Base-by-base conservation (phyloP, 2,329 filamentous ascomycete genomes). In the Ceratocystis papillata region DNA sequence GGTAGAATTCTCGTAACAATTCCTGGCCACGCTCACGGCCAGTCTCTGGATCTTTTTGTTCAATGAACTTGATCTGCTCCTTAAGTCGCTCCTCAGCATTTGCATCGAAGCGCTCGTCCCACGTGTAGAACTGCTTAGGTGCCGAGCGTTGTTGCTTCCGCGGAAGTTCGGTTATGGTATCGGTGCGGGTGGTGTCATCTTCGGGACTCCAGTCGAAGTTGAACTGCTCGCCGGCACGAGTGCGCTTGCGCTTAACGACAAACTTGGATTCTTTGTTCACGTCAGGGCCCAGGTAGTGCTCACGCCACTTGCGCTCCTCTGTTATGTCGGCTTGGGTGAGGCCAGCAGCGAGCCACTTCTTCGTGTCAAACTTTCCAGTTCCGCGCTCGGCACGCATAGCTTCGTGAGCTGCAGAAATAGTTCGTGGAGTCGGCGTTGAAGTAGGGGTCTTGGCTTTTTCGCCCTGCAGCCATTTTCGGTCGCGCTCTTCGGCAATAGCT, bases 181-280 rank as follows among this genome's bases (percentile, higher is more conserved):
- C 69, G 30, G 64, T 64, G 62, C 77, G 83, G 70, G 87, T 93
- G 0, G 94, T 99, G 75, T 99, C 94, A 73, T 99, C 94, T 68
- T 95, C 89, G 0, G 85, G 83, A 71, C 96, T 95, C 94, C 94
- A 99, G 72, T 96, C 94, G 72, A 99, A 99, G 72, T 96, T 99
- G 79, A 99, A 99, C 75, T 99, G 97, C 73, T 96, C 93, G 0
- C 90, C 94, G 1, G 91, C 96, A 69, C 93, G 83, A 78, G 89
- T 88, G 66, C 93, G 84, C 79, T 97, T 97, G 82, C 97, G 99
- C 78, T 94, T 90, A 0, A 92, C 92, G 0, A 91, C 96, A 73
- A 97, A 96, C 46, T 83, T 96, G 3, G 88, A 92, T 66, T 80
- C 82, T 69, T 87, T 84, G 70, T 94, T 95, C 64, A 89, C 85